phyloP scores from a whole-genome alignment of 2,329 filamentous ascomycete species.

The Acarospora socialis region DNA sequence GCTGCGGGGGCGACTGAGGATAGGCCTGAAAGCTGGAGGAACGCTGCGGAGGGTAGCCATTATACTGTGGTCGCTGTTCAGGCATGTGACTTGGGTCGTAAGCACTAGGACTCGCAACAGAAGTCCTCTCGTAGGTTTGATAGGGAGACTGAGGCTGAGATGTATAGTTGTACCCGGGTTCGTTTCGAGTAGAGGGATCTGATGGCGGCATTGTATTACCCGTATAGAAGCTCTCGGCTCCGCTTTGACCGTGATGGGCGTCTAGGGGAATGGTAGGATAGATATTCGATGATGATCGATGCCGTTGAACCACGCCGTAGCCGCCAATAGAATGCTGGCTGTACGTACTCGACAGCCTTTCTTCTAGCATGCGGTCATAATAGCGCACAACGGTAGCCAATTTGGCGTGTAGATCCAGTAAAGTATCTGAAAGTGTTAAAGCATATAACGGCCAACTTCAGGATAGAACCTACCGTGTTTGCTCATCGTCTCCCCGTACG shows the following conservation, averaged over 20 bases:
- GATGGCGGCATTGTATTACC: constrained; percentile 37
- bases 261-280: constrained; percentile 58
- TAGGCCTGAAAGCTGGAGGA: constrained; percentile 10
- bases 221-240: constrained; percentile 71
- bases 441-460: background rate
- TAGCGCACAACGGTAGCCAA: constrained; percentile 91
- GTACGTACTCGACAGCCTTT: constrained; percentile 84
- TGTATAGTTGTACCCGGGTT: constrained; percentile 37
- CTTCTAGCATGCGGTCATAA: constrained; percentile 96
- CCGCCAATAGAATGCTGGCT: constrained; percentile 59
- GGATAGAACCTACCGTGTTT: constrained; percentile 63
- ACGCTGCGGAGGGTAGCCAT: constrained; percentile 8
- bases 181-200: constrained; percentile 34
- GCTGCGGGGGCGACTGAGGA: constrained; percentile 21
- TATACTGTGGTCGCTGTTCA: constrained; percentile 17
- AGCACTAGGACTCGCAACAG: constrained; percentile 11
- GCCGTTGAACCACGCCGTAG: constrained; percentile 36
- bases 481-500: constrained; percentile 98
- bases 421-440: constrained; percentile 49
- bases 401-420: constrained; percentile 89
- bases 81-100: constrained; percentile 17
- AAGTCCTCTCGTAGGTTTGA: constrained; percentile 13
- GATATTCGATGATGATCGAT: constrained; percentile 40
- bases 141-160: constrained; percentile 26
- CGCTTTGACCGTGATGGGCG: constrained; percentile 32